These are phyloP conservation scores for Alternaria triticina DNA, from an alignment of 2,329 filamentous ascomycete genomes.

Conservation along the genomic window DNA sequence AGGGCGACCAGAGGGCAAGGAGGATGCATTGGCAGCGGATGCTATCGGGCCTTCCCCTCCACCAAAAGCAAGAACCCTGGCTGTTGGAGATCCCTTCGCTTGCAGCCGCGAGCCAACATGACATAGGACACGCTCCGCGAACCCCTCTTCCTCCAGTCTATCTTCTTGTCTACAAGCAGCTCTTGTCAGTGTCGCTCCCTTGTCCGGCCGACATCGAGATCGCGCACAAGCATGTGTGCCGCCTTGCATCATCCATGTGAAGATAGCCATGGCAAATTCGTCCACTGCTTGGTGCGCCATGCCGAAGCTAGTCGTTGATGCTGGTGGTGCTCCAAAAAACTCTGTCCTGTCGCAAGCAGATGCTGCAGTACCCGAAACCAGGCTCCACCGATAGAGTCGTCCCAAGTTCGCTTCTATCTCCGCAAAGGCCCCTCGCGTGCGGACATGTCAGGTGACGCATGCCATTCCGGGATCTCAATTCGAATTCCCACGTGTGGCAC, in stretches of 20 bases:
- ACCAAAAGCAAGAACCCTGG: background rate
- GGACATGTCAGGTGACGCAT: slow-evolving; percentile 6
- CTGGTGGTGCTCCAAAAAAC: background rate
- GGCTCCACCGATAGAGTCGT: background rate
- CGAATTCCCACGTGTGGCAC: slow-evolving; percentile 5
- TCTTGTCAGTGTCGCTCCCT: background rate
- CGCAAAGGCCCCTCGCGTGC: background rate
- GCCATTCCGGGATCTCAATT: slow-evolving; percentile 7
- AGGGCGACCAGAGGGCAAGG: background rate
- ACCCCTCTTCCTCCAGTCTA: background rate
- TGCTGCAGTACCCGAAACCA: background rate
- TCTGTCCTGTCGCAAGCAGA: slow-evolving; percentile 4
- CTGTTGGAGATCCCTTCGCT: slow-evolving; percentile 3
- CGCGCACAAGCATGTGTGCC: background rate
- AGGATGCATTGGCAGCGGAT: background rate
- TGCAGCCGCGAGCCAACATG: slow-evolving; percentile 1
- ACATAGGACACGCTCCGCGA: background rate
- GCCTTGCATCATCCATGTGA: background rate
- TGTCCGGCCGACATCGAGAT: background rate
- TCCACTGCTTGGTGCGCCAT: slow-evolving; percentile 1
- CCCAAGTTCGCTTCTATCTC: slow-evolving; percentile 8
- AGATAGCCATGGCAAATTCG: background rate
- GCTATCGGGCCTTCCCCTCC: slow-evolving; percentile 9
- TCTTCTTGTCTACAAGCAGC: background rate
- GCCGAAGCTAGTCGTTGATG: slow-evolving; percentile 8